Conservation (phyloP, 2,329 filamentous ascomycete species). For the Truncatella angustata region DNA sequence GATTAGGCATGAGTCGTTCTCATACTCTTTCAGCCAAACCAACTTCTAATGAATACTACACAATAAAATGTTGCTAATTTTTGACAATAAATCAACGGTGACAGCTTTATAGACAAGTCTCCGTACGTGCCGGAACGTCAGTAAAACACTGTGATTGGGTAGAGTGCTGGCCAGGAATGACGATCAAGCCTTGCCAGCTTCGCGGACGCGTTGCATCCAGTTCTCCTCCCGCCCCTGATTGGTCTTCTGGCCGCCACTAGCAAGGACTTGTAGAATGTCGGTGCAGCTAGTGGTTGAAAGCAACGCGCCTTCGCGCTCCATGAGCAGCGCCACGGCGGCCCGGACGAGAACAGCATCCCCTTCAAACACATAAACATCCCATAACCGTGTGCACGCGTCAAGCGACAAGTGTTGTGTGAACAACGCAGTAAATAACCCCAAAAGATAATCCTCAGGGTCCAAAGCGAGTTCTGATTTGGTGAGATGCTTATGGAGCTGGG, state of each 20-base stretch:
- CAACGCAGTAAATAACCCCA: slow-evolving; percentile 59
- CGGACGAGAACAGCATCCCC: slow-evolving; percentile 71
- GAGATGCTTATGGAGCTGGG: slow-evolving; percentile 63
- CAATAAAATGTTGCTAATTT: too few relatives aligned
- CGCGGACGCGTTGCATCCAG: slow-evolving; percentile 25
- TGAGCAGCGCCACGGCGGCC: slow-evolving; percentile 67
- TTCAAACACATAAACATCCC: slow-evolving; percentile 83
- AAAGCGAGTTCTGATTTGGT: slow-evolving; percentile 44
- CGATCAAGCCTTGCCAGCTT: slow-evolving; percentile 18
- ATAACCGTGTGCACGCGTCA: slow-evolving; percentile 70
- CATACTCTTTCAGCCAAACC: background rate
- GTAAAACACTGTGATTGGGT: too few relatives aligned
- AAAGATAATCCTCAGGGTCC: slow-evolving; percentile 54
- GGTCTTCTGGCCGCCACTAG: slow-evolving; percentile 24
- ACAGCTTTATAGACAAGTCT: too few relatives aligned
- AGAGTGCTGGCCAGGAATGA: too few relatives aligned
- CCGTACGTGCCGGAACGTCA: too few relatives aligned
- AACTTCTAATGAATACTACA: background rate
- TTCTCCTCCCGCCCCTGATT: slow-evolving; percentile 23
- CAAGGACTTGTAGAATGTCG: slow-evolving; percentile 40
- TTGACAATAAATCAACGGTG: too few relatives aligned
- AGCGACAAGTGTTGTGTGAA: slow-evolving; percentile 64
- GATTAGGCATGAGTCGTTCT: background rate
- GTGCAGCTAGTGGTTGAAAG: slow-evolving; percentile 43
- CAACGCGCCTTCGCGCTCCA: slow-evolving; percentile 50